Conservation (phyloP, 1,284 basidiomycete species). For the Entoloma clypeatum region DNA sequence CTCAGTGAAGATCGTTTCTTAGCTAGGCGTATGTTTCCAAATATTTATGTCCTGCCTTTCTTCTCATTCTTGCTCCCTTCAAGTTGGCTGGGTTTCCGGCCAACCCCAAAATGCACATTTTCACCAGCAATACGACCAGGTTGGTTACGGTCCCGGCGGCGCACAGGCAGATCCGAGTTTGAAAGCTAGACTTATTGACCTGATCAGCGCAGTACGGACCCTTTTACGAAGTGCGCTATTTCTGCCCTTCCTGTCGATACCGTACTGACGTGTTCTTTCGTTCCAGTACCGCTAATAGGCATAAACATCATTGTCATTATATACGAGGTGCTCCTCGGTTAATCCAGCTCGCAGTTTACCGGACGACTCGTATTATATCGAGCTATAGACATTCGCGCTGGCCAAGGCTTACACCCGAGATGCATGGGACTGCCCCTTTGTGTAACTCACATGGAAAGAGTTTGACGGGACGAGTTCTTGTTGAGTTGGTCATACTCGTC, state of each 20-base stretch:
- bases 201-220: slow-evolving; percentile 92
- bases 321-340: slow-evolving; percentile 74
- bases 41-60: slow-evolving; percentile 6
- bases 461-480: slow-evolving; percentile 13
- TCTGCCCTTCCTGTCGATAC: slow-evolving; percentile 9
- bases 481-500: slow-evolving; percentile 69
- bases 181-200: slow-evolving; percentile 84
- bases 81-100: slow-evolving; percentile 86
- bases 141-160: slow-evolving; percentile 47
- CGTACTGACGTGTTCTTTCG: slow-evolving; percentile 12
- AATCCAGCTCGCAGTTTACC: slow-evolving; percentile 17
- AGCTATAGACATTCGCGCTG: too few relatives aligned
- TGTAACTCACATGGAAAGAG: slow-evolving; percentile 11
- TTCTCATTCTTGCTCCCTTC: slow-evolving; percentile 11
- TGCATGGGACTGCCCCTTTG: not conserved
- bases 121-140: slow-evolving; percentile 66
- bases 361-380: too few relatives aligned
- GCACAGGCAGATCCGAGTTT: slow-evolving; percentile 63
- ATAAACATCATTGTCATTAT: slow-evolving; percentile 80
- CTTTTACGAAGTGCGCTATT: slow-evolving; percentile 81
- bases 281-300: slow-evolving; percentile 80
- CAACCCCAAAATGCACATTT: slow-evolving; percentile 57
- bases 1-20: slow-evolving; percentile 95
- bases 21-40: slow-evolving; percentile 70
- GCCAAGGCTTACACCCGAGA: too few relatives aligned